Evolutionary conservation across 768 basidiomycete species (phyloP).

Genomic region (Infundibulicybe gibba): DNA sequence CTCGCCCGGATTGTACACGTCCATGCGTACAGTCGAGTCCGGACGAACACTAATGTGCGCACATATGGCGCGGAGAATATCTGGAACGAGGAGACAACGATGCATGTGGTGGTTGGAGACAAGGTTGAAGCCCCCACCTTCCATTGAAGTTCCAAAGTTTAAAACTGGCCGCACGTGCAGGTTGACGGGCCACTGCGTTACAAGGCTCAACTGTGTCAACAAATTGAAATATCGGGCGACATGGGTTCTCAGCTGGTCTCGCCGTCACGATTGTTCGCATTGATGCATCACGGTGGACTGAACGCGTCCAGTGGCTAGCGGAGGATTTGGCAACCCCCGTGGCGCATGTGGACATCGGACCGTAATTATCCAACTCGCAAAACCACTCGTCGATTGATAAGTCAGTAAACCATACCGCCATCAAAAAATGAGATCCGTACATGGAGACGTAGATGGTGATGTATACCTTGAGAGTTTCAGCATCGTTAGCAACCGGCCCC

Average conservation of each 20-base stretch:
- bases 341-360: constrained; percentile 35
- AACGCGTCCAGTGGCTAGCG: constrained; percentile 2
- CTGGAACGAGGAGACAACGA: no score
- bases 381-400: constrained; percentile 53
- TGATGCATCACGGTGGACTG: constrained; percentile 18
- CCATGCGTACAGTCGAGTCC: no score
- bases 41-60: no score
- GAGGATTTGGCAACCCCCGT: constrained; percentile 47
- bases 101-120: no score
- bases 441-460: constrained; percentile 66
- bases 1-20: no score
- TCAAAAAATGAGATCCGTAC: constrained; percentile 69
- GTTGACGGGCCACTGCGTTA: no score
- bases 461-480: constrained; percentile 64
- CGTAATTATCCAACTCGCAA: constrained; percentile 15
- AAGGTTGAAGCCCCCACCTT: no score
- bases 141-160: no score
- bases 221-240: no score
- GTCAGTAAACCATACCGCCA: constrained; percentile 59
- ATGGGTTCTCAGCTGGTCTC: constrained; percentile 80
- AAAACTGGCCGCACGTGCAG: no score
- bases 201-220: no score
- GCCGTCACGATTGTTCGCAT: constrained; percentile 75
- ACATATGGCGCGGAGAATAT: no score
- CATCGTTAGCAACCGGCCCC: constrained; percentile 43